Percentiles rank a stretch among this genome's conserved stretches.
Conservation (phyloP, 371 early-diverging fungal species). For the Mitosporidium daphniae region DNA sequence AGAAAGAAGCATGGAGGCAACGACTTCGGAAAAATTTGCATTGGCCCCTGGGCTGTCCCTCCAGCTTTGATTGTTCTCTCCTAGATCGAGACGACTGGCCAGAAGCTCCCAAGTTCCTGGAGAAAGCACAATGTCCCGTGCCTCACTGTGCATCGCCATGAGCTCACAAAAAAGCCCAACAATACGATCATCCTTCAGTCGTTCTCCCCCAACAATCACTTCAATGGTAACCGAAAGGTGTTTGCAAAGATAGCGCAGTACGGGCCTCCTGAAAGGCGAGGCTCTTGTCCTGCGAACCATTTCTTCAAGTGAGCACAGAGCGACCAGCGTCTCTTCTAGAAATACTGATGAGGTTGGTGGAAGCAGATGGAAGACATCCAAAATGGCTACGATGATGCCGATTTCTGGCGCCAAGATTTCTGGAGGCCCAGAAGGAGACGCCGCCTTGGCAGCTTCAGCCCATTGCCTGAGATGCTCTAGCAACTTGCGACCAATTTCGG, state of each 20-base stretch:
- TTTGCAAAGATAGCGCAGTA: constrained; percentile 47
- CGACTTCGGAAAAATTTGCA: too few relatives aligned
- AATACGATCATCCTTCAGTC: constrained; percentile 14
- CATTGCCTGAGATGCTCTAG: constrained; percentile 60
- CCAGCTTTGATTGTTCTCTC: too few relatives aligned
- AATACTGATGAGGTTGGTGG: constrained; percentile 63
- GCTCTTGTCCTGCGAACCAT: constrained; percentile 32
- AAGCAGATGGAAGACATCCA: constrained; percentile 55
- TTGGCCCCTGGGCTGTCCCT: too few relatives aligned
- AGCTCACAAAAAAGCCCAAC: constrained; percentile 27
- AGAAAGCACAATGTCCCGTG: too few relatives aligned
- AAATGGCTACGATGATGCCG: constrained; percentile 52
- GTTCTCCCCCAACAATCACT: constrained; percentile 41
- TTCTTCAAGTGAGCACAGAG: constrained; percentile 38
- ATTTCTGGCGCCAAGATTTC: constrained; percentile 38
- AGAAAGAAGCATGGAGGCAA: too few relatives aligned
- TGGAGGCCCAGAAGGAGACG: too few relatives aligned
- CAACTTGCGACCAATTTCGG: constrained; percentile 81
- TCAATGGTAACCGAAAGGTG: constrained; percentile 39
- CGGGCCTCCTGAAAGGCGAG: constrained; percentile 56
- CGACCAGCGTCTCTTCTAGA: constrained; percentile 41
- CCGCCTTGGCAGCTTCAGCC: too few relatives aligned
- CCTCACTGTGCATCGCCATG: constrained; percentile 14
- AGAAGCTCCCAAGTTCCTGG: too few relatives aligned
- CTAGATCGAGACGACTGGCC: too few relatives aligned